phyloP scores from a whole-genome alignment of 2,329 filamentous ascomycete species.

The Sclerotinia trifoliorum region DNA sequence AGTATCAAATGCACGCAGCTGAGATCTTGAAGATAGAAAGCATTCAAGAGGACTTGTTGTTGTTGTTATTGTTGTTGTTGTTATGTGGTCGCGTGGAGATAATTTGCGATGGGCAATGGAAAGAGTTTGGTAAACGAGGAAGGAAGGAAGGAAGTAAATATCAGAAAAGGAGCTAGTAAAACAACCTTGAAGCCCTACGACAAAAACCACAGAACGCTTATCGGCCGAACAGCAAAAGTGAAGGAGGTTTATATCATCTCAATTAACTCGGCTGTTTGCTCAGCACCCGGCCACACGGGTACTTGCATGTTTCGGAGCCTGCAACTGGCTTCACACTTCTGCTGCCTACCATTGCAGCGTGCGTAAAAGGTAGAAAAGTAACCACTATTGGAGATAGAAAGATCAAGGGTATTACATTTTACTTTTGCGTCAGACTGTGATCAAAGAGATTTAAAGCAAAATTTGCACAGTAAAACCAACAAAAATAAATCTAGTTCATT shows the following conservation, averaged over 20 bases:
- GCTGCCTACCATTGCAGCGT: background rate
- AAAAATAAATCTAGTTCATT: conserved; percentile 17
- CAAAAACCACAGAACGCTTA: background rate
- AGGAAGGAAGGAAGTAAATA: conserved; percentile 5
- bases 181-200: background rate
- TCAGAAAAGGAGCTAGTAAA: conserved; percentile 4
- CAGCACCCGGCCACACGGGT: background rate
- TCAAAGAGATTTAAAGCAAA: background rate
- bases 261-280: conserved; percentile 2
- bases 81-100: background rate
- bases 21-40: background rate
- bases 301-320: background rate
- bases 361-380: background rate
- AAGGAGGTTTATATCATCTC: background rate
- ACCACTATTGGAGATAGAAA: background rate
- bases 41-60: background rate
- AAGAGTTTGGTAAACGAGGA: background rate
- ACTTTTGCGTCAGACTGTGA: background rate
- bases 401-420: background rate
- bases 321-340: background rate
- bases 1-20: background rate
- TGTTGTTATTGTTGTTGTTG: background rate
- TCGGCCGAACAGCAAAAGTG: background rate
- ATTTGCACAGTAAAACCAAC: background rate
- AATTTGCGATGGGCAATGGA: background rate